A percentile compares a stretch with the other conserved stretches of the same genome.
Evolutionary conservation across 257 asterid genomes (phyloP).

Genomic region (Primulina eburnea): DNA sequence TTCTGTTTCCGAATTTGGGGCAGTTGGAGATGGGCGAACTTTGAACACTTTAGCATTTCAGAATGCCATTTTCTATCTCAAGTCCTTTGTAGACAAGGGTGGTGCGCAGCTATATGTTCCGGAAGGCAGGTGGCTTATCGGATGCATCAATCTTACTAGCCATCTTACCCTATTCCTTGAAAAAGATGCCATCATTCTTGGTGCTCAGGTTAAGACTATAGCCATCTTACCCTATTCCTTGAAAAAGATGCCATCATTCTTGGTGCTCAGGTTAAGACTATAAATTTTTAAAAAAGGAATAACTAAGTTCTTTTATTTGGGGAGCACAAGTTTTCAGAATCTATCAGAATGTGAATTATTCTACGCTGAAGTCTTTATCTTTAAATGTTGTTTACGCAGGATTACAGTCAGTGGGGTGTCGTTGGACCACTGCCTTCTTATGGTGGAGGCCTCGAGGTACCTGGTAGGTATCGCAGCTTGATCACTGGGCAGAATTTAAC

Average conservation of each 20-base stretch:
- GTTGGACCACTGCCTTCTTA: conserved; percentile 75
- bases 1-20: conserved; percentile 39
- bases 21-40: conserved; percentile 51
- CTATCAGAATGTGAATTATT: background rate
- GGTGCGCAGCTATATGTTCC: conserved; percentile 99
- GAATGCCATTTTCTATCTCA: conserved; percentile 22
- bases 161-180: conserved; percentile 92
- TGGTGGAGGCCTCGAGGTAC: conserved; percentile 57
- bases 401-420: conserved; percentile 58
- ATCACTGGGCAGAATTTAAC: conserved; percentile 52
- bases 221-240: conserved; percentile 83
- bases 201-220: conserved; percentile 61
- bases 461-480: conserved; percentile 69
- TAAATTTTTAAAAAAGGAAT: background rate
- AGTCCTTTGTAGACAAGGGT: conserved; percentile 93
- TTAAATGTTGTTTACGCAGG: conserved; percentile 38
- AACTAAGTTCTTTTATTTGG: background rate
- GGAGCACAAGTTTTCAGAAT: background rate
- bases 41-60: conserved; percentile 77
- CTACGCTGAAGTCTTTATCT: background rate
- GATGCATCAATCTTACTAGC: conserved; percentile 90
- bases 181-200: conserved; percentile 78
- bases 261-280: conserved; percentile 68
- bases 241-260: conserved; percentile 85
- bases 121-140: conserved; percentile 85